Base-by-base conservation (phyloP, 2,329 filamentous ascomycete species). In the Alternaria viburni region DNA sequence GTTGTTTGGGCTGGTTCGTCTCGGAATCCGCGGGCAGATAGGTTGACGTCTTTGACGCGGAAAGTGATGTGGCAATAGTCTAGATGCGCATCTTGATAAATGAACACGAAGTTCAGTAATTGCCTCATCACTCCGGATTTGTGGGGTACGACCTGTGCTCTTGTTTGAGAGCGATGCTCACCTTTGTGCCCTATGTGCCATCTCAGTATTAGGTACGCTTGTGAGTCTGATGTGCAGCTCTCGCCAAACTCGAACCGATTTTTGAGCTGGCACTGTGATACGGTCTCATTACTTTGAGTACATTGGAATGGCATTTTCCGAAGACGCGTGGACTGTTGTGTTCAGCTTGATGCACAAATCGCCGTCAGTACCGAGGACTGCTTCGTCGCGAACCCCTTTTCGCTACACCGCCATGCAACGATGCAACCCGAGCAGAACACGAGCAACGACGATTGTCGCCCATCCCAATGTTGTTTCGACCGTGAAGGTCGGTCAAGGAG, bases 391-490 rank as follows among this genome's bases (percentile, higher is more conserved):
- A 23, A 23, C 49, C 49, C 49, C 49, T 52, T 52, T 23, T 21
- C 19, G 19, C 17, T 41, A 52, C 30, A 52, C 49, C 30, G 19
- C 49, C 19, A 41, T 32, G 30, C 30, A 52, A 12, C 28, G n/a
- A 36, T 36, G 49, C 36, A 41, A 52, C 13, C 19, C 49, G 49
- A 52, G 15, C 32, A 51, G 13, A 59, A 59, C 32, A 62, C 59
- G 55, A 65, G 59, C 15, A 47, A 65, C 59, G 62, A 65, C 36
- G 62, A 65, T 52, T 62, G 52, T 54, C 28, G 59, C 36, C 12
- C 30, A 59, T 52, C 45, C 32, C 54, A 44, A 44, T 50, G 59
- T 52, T 43, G 25, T 44, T 32, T 11, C n/a, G 17, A 44, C 51
- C 19, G 43, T 47, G 26, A 26, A 41, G 23, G 19, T 44, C 28